Evolutionary conservation across 768 basidiomycete genomes (phyloP), one percentile per base, ranked within the genome.

Genomic region (Brasilioporus rufonigricans): DNA sequence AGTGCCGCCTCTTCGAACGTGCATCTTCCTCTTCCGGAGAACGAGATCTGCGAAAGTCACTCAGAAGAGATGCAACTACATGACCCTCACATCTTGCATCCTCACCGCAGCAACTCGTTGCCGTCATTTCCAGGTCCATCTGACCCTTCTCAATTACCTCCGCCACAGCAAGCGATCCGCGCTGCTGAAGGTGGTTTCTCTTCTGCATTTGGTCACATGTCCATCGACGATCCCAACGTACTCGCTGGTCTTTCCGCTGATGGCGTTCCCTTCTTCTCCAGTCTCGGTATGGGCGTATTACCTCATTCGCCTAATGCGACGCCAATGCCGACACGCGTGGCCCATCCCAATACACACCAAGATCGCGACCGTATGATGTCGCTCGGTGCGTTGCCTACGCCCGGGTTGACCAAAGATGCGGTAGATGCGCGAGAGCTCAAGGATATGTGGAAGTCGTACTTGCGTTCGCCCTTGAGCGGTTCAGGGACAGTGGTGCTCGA

Each of bases 381-480:
- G 3, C 57, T 63, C 44, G 57, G 65, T 24, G 63, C 63, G 18
- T 33, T 66, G 58, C 72, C 62, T 51, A 74, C 74, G 19, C 68
- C 75, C 0, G 70, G 71, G 7, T 40, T 58, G 35, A 48, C 29
- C 36, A 68, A 75, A 51, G 80, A 72, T 23, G 60, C 48, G 43
- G 74, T 54, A 51, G 77, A 72, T 49, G 63, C 71, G 48, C 72
- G 76, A 48, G 85, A 89, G 59, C 63, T 89, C 65, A 74, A 78
- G 45, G 85, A 89, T 50, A 83, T 88, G 58, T 91, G 89, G 89
- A 89, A 78, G 68, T 76, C 82, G 59, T 91, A 85, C 61, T 77
- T 91, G 74, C 79, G 82, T 36, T 89, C 87, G 21, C 89, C 89
- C 24, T 65, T 85, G 43, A 70, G 73, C 18, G 76, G 74, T 1